Conservation (phyloP, 2,329 filamentous ascomycete genomes). For the Pseudodiploospora longispora region DNA sequence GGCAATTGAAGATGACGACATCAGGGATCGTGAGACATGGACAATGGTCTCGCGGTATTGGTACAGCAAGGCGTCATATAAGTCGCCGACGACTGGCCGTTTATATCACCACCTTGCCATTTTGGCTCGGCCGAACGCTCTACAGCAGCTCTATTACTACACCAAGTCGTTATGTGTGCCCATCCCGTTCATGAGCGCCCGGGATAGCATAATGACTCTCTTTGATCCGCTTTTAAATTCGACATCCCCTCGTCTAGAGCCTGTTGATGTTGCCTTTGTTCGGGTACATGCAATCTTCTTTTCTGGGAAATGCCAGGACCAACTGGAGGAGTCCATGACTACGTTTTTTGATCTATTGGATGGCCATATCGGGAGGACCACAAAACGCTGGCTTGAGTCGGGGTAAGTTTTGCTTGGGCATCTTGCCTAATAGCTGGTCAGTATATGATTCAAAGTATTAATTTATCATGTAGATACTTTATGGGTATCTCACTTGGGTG, state of each 20-base stretch:
- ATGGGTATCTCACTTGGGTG: slow-evolving; percentile 24
- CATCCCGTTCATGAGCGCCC: slow-evolving; percentile 57
- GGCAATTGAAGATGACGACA: slow-evolving; percentile 81
- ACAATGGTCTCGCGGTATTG: slow-evolving; percentile 70
- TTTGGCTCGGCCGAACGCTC: slow-evolving; percentile 57
- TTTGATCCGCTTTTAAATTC: slow-evolving; percentile 51
- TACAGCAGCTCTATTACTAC: slow-evolving; percentile 68
- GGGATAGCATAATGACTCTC: slow-evolving; percentile 61
- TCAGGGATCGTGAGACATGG: slow-evolving; percentile 72
- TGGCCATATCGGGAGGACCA: slow-evolving; percentile 43
- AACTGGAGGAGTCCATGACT: slow-evolving; percentile 34
- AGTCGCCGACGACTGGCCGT: slow-evolving; percentile 64
- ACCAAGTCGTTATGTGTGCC: slow-evolving; percentile 61
- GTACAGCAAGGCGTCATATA: slow-evolving; percentile 78
- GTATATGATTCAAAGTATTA: background rate
- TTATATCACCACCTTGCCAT: slow-evolving; percentile 87
- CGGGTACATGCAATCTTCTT: slow-evolving; percentile 59
- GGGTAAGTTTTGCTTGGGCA: slow-evolving; percentile 23
- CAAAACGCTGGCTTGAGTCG: slow-evolving; percentile 43
- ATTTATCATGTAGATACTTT: slow-evolving; percentile 18
- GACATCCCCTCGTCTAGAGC: slow-evolving; percentile 22
- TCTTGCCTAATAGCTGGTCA: background rate
- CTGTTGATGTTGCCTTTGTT: slow-evolving; percentile 52
- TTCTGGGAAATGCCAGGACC: slow-evolving; percentile 37
- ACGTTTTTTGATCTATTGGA: slow-evolving; percentile 49